A percentile compares a stretch with the other conserved stretches of the same genome.
These are phyloP conservation scores for Globisporangium polare DNA, from an alignment of 352 stramenopile species.

Conservation along the genomic window DNA sequence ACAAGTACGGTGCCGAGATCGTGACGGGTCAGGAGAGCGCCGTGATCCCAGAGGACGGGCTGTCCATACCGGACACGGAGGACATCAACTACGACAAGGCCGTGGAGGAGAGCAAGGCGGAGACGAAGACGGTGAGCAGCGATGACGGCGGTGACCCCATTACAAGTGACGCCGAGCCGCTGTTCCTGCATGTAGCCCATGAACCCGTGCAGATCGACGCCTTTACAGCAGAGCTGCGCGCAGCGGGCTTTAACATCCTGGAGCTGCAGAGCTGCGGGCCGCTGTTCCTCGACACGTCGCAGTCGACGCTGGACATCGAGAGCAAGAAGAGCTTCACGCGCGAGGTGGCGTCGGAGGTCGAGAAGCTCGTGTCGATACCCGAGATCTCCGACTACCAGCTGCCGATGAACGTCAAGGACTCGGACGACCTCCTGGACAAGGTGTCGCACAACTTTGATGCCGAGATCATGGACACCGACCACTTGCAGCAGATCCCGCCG, in stretches of 20 bases:
- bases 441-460: conserved; percentile 23
- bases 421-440: background rate
- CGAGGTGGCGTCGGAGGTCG: conserved; percentile 45
- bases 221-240: conserved; percentile 35
- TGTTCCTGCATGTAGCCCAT: conserved; percentile 53
- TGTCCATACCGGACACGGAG: conserved; percentile 22
- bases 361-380: conserved; percentile 31
- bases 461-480: conserved; percentile 43
- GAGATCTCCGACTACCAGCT: conserved; percentile 26
- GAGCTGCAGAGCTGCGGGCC: conserved; percentile 57
- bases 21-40: conserved; percentile 28
- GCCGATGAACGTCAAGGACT: conserved; percentile 3
- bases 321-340: conserved; percentile 48
- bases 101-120: conserved; percentile 4
- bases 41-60: conserved; percentile 24
- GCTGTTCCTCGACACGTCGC: conserved; percentile 59
- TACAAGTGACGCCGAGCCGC: background rate
- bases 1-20: conserved; percentile 34
- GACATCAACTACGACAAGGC: conserved; percentile 20
- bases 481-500: conserved; percentile 27
- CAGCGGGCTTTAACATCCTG: conserved; percentile 34
- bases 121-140: background rate
- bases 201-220: conserved; percentile 38
- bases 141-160: background rate
- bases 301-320: conserved; percentile 61